Evolutionary conservation across 805 yeast species (phyloP).

Genomic region (Metschnikowia shivogae): DNA sequence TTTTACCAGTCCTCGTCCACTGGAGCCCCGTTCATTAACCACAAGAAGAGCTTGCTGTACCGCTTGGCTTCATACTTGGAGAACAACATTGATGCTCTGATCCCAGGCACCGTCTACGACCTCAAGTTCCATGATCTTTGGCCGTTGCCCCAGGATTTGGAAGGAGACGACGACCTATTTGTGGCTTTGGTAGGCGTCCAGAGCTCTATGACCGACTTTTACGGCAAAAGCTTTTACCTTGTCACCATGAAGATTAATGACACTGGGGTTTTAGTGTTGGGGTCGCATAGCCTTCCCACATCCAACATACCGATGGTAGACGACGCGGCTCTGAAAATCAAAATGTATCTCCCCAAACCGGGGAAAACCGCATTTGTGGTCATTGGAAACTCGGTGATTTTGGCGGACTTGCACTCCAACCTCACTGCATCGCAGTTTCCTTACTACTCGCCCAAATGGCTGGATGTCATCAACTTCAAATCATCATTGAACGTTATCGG

Average conservation of each 20-base stretch:
- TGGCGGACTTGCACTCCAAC: slow-evolving; percentile 54
- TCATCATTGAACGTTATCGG: slow-evolving; percentile 53
- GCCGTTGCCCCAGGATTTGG: slow-evolving; percentile 34
- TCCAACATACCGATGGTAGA: slow-evolving; percentile 12
- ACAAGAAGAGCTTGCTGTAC: slow-evolving; percentile 27
- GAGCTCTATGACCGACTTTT: slow-evolving; percentile 10
- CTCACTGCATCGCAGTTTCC: slow-evolving; percentile 20
- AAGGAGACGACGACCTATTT: slow-evolving; percentile 7
- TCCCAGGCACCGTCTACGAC: slow-evolving; percentile 47
- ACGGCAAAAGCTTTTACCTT: slow-evolving; percentile 37
- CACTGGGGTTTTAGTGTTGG: slow-evolving; percentile 51
- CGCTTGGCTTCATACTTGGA: slow-evolving; percentile 27
- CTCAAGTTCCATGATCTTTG: slow-evolving; percentile 61
- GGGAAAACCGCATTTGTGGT: slow-evolving; percentile 58
- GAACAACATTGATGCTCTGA: slow-evolving; percentile 40
- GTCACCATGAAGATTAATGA: slow-evolving; percentile 50
- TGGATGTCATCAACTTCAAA: slow-evolving; percentile 65
- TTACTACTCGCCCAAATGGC: slow-evolving; percentile 61
- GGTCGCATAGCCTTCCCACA: slow-evolving; percentile 63
- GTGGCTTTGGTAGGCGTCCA: slow-evolving; percentile 12
- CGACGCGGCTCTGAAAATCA: slow-evolving; percentile 33
- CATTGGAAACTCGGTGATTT: slow-evolving; percentile 55
- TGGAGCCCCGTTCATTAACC: slow-evolving; percentile 27
- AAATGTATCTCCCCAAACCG: slow-evolving; percentile 54
- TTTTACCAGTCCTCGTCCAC: slow-evolving; percentile 26